Base-by-base conservation (phyloP, 1,284 basidiomycete species). In the Phylloboletellus chloephorus region DNA sequence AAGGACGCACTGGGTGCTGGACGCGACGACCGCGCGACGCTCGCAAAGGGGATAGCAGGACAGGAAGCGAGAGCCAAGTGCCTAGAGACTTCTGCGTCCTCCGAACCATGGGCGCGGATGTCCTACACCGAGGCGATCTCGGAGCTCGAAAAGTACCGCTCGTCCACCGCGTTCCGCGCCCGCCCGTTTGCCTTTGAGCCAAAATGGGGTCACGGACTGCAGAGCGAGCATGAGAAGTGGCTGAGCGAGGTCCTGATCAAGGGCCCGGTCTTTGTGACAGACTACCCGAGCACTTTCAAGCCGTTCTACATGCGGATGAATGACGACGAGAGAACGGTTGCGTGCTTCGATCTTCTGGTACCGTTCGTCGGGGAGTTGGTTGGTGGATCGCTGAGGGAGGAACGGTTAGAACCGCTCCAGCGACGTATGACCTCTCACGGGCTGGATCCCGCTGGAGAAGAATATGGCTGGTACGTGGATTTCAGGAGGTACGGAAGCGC, bases 271-370 rank as follows among this genome's bases (percentile, higher is more conserved):
- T 98, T 98, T 58, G 84, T 99, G 31, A 90, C 83, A 4, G 80
- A 95, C 60, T 99, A 98, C 60, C 95, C 95, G 0, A 66, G 71
- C 1, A 23, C 52, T 0, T 63, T 88, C 49, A 99, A 99, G 64
- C 91, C 96, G 7, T 98, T 98, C 67, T 99, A 99, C 68, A 98
- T 98, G 96, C 82, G 87, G 23, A 55, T 60, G 26, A 85, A 84
- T 57, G 63, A 56, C 36, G 48, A 57, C 40, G 35, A 39, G 28
- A 53, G 58, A 41, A 94, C 90, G 1, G 91, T 90, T 4, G 89
- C 86, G 8, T 97, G 94, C 65, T 97, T 98, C 57, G 95, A 98
- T 62, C 73, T 98, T 16, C 75, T 98, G 37, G 79, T 98, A 9
- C 96, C 95, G 0, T 66, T 74, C 9, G 67, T 94, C 0, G 95